A percentile compares a stretch with the other conserved stretches of the same genome.
phyloP scores from a whole-genome alignment of 371 early-diverging fungal genomes.

The Mucor plumbeus region DNA sequence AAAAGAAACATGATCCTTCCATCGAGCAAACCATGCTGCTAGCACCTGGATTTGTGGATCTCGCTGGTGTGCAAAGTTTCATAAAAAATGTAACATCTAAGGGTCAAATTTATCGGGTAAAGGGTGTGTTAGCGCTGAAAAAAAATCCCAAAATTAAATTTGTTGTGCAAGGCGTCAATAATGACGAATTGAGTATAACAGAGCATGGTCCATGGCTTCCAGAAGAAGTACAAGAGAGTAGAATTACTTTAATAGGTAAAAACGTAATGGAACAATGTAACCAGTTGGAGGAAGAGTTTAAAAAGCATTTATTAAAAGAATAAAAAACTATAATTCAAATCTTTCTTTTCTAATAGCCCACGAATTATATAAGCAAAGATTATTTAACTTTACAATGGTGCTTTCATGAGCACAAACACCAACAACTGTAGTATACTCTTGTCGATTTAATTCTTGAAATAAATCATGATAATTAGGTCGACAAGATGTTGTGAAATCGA shows the following conservation, averaged over 20 bases:
- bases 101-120: slow-evolving; percentile 33
- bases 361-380: slow-evolving; percentile 24
- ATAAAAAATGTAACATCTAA: slow-evolving; percentile 12
- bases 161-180: slow-evolving; percentile 39
- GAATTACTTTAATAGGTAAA: slow-evolving; percentile 43
- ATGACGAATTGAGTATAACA: slow-evolving; percentile 23
- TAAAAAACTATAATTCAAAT: slow-evolving; percentile 38
- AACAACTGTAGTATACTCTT: slow-evolving; percentile 17
- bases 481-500: background rate
- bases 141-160: slow-evolving; percentile 23
- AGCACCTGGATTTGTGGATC: slow-evolving; percentile 29
- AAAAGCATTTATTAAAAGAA: slow-evolving; percentile 11
- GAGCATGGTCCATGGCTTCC: slow-evolving; percentile 30
- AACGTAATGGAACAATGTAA: slow-evolving; percentile 27
- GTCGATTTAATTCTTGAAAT: slow-evolving; percentile 15
- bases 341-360: slow-evolving; percentile 43
- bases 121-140: slow-evolving; percentile 34
- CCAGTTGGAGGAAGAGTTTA: slow-evolving; percentile 25
- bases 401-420: slow-evolving; percentile 45
- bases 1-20: slow-evolving; percentile 37
- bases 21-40: slow-evolving; percentile 40
- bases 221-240: slow-evolving; percentile 32
- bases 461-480: slow-evolving; percentile 15
- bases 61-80: slow-evolving; percentile 20
- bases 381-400: slow-evolving; percentile 25